phyloP scores from a whole-genome alignment of 371 early-diverging fungal species.

The Rhizomucor pusillus region DNA sequence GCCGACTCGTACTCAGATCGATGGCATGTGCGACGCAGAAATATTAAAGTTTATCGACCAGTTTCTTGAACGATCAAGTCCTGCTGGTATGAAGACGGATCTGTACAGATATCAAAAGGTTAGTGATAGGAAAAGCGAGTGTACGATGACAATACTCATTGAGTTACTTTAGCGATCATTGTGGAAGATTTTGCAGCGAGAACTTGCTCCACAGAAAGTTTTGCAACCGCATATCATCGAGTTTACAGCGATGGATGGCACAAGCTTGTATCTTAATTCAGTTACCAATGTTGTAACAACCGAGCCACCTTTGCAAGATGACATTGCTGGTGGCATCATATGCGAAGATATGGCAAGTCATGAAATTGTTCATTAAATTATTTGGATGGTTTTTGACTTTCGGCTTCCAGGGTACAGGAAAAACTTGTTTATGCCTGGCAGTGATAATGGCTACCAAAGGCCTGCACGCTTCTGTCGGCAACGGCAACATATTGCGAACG shows the following conservation, averaged over 20 bases:
- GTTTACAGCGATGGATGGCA: constrained; percentile 27
- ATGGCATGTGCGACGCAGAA: constrained; percentile 9
- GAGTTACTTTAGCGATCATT: constrained; percentile 40
- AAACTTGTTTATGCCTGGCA: constrained; percentile 70
- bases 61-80: constrained; percentile 7
- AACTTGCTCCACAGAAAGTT: constrained; percentile 50
- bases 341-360: constrained; percentile 73
- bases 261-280: constrained; percentile 45
- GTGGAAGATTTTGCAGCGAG: constrained; percentile 66
- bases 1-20: constrained; percentile 11
- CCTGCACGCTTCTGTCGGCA: constrained; percentile 28
- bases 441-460: constrained; percentile 58
- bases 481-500: neutral
- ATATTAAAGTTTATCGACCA: constrained; percentile 15
- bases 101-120: constrained; percentile 60
- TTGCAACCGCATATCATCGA: constrained; percentile 35
- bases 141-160: neutral
- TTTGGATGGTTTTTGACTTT: too few species aligned
- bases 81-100: constrained; percentile 56
- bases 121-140: neutral
- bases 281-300: constrained; percentile 12
- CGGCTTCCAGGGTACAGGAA: constrained; percentile 76
- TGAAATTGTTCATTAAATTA: neutral
- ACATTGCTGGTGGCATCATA: constrained; percentile 66
- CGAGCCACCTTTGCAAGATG: constrained; percentile 31